Evolutionary conservation across 2,329 filamentous ascomycete genomes (phyloP).

Genomic region (Penicillium sp.): DNA sequence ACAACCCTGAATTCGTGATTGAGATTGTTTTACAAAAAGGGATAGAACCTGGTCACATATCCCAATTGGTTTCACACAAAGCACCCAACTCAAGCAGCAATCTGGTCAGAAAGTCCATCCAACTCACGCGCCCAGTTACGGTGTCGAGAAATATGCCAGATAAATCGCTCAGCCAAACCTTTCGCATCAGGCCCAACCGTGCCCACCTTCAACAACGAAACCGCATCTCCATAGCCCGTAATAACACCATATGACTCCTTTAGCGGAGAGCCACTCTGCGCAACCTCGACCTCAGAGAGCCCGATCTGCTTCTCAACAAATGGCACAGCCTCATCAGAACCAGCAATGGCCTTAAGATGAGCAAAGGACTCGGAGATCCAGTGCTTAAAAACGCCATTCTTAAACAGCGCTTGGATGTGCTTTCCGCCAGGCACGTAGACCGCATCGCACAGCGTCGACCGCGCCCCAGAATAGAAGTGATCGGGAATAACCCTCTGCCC

Average conservation of each 20-base stretch:
- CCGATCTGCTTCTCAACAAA: slow-evolving; percentile 27
- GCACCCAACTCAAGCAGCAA: slow-evolving; percentile 56
- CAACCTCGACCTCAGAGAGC: slow-evolving; percentile 22
- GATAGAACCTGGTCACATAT: not conserved
- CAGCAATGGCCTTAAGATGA: slow-evolving; percentile 69
- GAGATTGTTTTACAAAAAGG: not conserved
- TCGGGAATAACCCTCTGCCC: slow-evolving; percentile 57
- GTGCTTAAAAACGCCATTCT: slow-evolving; percentile 64
- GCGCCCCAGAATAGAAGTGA: slow-evolving; percentile 70
- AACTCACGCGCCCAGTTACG: slow-evolving; percentile 67
- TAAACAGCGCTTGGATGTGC: slow-evolving; percentile 52
- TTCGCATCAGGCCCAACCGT: slow-evolving; percentile 57
- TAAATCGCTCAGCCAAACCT: slow-evolving; percentile 62
- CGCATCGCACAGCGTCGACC: slow-evolving; percentile 69
- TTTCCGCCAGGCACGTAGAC: slow-evolving; percentile 66
- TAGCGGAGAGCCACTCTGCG: slow-evolving; percentile 13
- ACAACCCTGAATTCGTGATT: not conserved
- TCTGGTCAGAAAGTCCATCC: slow-evolving; percentile 57
- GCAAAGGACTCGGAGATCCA: slow-evolving; percentile 74
- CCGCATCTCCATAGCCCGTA: slow-evolving; percentile 22
- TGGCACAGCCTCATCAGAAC: slow-evolving; percentile 46
- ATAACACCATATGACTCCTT: slow-evolving; percentile 31
- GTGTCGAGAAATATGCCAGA: slow-evolving; percentile 61
- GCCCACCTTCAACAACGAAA: slow-evolving; percentile 29
- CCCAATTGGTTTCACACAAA: not conserved